Evolutionary conservation across 148 eudicot species (phyloP).

Genomic region (Diospyros lotus): DNA sequence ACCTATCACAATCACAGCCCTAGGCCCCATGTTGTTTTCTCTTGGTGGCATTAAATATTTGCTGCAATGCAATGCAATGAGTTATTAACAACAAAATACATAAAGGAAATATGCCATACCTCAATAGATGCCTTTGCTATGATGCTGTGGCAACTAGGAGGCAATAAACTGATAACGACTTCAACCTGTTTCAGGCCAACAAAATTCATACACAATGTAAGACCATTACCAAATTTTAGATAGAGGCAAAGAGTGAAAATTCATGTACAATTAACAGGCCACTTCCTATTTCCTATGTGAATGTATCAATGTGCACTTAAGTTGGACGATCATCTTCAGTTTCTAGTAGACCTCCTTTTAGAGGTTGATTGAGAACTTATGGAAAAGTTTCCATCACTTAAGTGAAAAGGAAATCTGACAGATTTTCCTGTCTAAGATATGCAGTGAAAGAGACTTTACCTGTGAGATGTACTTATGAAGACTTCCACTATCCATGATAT

Average conservation of each 20-base stretch:
- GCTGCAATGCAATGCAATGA: background rate
- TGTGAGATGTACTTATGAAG: conserved; percentile 62
- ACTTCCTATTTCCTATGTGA: background rate
- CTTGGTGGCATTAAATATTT: background rate
- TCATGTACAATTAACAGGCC: conserved; percentile 5
- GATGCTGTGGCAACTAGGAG: conserved; percentile 70
- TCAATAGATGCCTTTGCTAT: conserved; percentile 78
- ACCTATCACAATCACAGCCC: background rate
- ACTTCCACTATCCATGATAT: conserved; percentile 51
- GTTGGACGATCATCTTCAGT: background rate
- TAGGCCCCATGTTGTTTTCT: background rate
- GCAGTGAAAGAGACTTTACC: conserved; percentile 31
- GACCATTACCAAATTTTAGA: background rate
- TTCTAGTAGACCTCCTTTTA: background rate
- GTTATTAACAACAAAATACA: background rate
- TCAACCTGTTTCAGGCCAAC: conserved; percentile 57
- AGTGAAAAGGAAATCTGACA: background rate
- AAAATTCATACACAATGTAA: conserved; percentile 10
- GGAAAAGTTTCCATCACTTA: background rate
- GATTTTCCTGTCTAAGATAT: background rate
- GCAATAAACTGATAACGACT: conserved; percentile 90
- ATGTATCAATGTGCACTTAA: background rate
- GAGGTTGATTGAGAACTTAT: conserved; percentile 1
- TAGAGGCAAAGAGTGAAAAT: background rate
- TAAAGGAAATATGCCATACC: conserved; percentile 37